Evolutionary conservation across 2,329 filamentous ascomycete genomes (phyloP), one percentile per base, ranked within the genome.

Genomic region (Ilyonectria sp.): DNA sequence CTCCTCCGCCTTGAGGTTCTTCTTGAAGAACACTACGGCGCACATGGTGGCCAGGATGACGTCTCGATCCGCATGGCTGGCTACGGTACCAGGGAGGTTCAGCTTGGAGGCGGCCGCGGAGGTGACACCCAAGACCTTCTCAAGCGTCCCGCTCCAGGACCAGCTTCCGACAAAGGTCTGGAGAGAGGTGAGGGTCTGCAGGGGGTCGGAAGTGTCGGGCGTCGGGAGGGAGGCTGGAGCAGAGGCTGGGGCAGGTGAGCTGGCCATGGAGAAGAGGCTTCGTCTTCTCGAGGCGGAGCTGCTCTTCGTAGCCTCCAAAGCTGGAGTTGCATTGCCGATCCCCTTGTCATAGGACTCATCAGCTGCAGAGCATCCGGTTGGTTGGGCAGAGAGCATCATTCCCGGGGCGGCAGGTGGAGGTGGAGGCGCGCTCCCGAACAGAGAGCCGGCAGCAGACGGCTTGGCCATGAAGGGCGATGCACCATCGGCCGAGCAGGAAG

Each of bases 101-200:
- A 74, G 44, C 3, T 65, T 67, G 1, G 29, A 46, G 1, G 64
- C 63, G 6, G 59, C 23, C 7, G 66, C 60, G 1, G 62, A 26
- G 0, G 49, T 69, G 13, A 78, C 35, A 4, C 76, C 76, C 8
- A 82, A 46, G 2, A 79, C 50, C 1, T 23, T 31, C 31, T 76
- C 69, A 5, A 86, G 71, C n/a, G 68, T 49, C 0, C 21, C 0
- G 6, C 31, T 74, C 78, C 78, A 81, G 0, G 56, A n/a, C 79
- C 79, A 81, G 54, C 68, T 76, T 6, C 79, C 79, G 1, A 60
- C 55, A 47, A 80, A 80, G 0, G 79, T 79, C 75, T 93, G 91
- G 4, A 89, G 78, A 0, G 72, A 71, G 5, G 91, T 87, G 2
- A 92, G 73, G 0, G 69, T 70, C 37, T 76, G 69, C 4, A 79